phyloP scores from a whole-genome alignment of 164 flowering plant genomes.

The Saururus chinensis region DNA sequence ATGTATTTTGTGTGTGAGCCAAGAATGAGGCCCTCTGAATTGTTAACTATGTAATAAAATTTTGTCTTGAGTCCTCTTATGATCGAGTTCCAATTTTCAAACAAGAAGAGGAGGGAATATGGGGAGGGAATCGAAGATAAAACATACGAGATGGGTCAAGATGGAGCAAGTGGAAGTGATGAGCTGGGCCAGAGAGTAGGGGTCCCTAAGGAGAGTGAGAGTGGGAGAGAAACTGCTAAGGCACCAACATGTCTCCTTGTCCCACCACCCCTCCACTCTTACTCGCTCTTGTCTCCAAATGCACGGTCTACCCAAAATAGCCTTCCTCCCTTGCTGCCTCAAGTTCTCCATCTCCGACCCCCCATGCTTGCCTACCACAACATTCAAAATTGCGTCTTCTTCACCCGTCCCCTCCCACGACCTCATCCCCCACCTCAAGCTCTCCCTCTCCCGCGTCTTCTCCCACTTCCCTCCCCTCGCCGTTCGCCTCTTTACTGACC shows the following conservation, averaged over 20 bases:
- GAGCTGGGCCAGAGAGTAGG: neutral
- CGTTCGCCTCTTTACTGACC: constrained; percentile 54
- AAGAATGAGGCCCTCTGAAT: no score
- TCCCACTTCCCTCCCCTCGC: constrained; percentile 71
- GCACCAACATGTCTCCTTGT: constrained; percentile 3
- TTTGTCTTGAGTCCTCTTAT: constrained; percentile 33
- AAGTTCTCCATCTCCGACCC: constrained; percentile 67
- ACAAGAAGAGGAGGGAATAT: constrained; percentile 17
- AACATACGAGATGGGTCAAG: neutral
- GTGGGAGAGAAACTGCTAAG: neutral
- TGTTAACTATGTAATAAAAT: no score
- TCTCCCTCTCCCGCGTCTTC: constrained; percentile 46
- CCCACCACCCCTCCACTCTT: constrained; percentile 15
- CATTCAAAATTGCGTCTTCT: constrained; percentile 74
- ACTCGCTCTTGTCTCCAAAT: constrained; percentile 35
- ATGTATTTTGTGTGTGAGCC: no score
- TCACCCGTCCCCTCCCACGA: constrained; percentile 21
- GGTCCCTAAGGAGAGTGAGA: neutral
- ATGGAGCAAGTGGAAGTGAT: neutral
- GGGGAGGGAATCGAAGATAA: neutral
- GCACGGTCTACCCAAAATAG: constrained; percentile 32
- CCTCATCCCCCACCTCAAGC: constrained; percentile 35
- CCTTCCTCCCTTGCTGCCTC: constrained; percentile 20
- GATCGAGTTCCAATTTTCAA: constrained; percentile 37
- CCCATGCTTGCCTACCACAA: constrained; percentile 91